phyloP scores from a whole-genome alignment of 805 yeast species.

The Spathaspora hagerdaliae region DNA sequence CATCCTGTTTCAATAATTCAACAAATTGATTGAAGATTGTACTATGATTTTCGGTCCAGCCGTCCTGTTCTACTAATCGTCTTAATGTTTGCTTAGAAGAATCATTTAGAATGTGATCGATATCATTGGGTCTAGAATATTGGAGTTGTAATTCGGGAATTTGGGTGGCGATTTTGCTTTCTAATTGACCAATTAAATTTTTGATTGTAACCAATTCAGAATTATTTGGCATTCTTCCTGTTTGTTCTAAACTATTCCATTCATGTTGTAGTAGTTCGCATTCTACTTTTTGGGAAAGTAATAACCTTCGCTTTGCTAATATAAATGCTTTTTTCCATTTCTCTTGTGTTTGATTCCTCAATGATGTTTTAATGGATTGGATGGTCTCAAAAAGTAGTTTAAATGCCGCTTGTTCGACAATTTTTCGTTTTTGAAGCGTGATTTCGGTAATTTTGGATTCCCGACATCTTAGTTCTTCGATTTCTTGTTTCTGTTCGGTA shows the following conservation, averaged over 20 bases:
- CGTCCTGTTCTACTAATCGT: constrained; percentile 48
- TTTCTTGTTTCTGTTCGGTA: constrained; percentile 72
- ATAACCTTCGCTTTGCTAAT: constrained; percentile 44
- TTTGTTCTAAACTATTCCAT: constrained; percentile 1
- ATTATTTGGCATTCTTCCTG: background rate
- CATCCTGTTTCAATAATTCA: constrained; percentile 39
- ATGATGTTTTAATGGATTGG: constrained; percentile 35
- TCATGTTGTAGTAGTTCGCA: constrained; percentile 19
- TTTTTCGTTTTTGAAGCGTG: constrained; percentile 29
- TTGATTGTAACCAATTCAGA: constrained; percentile 4
- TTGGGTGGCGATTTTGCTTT: constrained; percentile 36
- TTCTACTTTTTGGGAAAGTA: constrained; percentile 42
- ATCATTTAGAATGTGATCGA: constrained; percentile 47
- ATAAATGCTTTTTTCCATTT: constrained; percentile 40
- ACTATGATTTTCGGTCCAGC: constrained; percentile 51
- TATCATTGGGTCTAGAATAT: constrained; percentile 46
- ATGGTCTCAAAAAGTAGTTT: constrained; percentile 39
- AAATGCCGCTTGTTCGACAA: constrained; percentile 35
- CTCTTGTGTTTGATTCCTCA: constrained; percentile 42
- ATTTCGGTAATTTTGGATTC: constrained; percentile 42
- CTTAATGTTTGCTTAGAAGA: constrained; percentile 44
- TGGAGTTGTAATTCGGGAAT: constrained; percentile 49
- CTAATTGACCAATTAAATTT: constrained; percentile 28
- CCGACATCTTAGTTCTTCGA: constrained; percentile 59
- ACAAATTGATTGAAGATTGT: constrained; percentile 38